A percentile compares a stretch with the other conserved stretches of the same genome.
These are phyloP conservation scores for Penicillium polonicum DNA, from an alignment of 2,329 filamentous ascomycete genomes.

Conservation along the genomic window DNA sequence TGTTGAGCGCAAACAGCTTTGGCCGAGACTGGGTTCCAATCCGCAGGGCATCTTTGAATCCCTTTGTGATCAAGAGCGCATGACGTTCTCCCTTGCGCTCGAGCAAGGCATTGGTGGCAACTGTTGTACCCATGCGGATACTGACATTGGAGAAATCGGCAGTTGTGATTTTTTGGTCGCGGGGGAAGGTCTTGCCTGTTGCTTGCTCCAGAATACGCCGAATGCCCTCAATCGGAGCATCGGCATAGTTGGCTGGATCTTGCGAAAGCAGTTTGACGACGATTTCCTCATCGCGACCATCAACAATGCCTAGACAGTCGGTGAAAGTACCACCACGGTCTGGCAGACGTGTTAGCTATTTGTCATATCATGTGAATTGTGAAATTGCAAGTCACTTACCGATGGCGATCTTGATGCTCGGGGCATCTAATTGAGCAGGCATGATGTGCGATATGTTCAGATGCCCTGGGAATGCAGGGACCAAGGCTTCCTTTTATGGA, in stretches of 20 bases:
- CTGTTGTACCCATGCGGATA: constrained; percentile 88
- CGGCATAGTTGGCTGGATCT: constrained; percentile 84
- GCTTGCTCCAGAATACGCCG: constrained; percentile 79
- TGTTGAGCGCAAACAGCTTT: constrained; percentile 81
- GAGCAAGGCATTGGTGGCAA: constrained; percentile 82
- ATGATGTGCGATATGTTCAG: constrained; percentile 2
- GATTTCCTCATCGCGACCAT: constrained; percentile 68
- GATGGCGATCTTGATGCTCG: constrained; percentile 22
- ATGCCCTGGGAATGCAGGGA: neutral
- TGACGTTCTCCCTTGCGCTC: constrained; percentile 83
- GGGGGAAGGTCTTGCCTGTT: constrained; percentile 55
- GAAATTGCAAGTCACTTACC: constrained; percentile 3
- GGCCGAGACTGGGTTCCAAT: constrained; percentile 89
- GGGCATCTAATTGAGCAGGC: constrained; percentile 15
- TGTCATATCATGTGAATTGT: neutral
- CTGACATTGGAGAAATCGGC: constrained; percentile 43
- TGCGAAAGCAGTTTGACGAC: constrained; percentile 86
- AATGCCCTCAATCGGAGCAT: constrained; percentile 89
- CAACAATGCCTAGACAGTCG: constrained; percentile 82
- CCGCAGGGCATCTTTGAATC: constrained; percentile 76
- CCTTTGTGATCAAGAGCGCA: constrained; percentile 75
- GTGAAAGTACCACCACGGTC: constrained; percentile 86
- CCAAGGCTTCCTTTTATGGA: constrained; percentile 7
- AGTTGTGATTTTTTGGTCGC: constrained; percentile 47
- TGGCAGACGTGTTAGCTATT: constrained; percentile 6